Evolutionary conservation across 345 rosid species (phyloP).

Genomic region (Excoecaria agallocha): DNA sequence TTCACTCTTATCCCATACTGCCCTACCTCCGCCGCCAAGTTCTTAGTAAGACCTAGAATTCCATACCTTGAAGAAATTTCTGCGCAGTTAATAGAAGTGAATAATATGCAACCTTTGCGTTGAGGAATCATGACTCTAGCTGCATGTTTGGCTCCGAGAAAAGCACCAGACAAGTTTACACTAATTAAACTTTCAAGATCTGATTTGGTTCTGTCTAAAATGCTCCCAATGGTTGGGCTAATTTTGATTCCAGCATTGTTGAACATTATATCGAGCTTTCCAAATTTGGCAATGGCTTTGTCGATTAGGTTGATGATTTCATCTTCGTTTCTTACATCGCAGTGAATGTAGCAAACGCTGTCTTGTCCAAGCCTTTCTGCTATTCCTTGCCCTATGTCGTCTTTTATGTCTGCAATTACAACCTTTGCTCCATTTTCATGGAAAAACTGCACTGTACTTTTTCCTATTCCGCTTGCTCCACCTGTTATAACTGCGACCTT

Average conservation of each 20-base stretch:
- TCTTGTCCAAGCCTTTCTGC: slow-evolving; percentile 29
- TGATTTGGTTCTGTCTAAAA: slow-evolving; percentile 25
- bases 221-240: slow-evolving; percentile 3
- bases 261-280: slow-evolving; percentile 46
- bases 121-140: slow-evolving; percentile 37
- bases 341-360: slow-evolving; percentile 31
- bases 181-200: slow-evolving; percentile 32
- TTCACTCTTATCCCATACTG: slow-evolving; percentile 43
- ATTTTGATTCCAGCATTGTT: slow-evolving; percentile 38
- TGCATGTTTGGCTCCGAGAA: slow-evolving; percentile 47
- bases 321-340: slow-evolving; percentile 38
- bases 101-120: slow-evolving; percentile 34
- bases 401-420: slow-evolving; percentile 43
- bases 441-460: slow-evolving; percentile 24
- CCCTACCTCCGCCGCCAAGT: slow-evolving; percentile 41
- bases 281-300: slow-evolving; percentile 25
- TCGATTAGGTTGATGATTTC: slow-evolving; percentile 31
- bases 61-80: slow-evolving; percentile 37
- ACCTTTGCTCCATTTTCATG: slow-evolving; percentile 41
- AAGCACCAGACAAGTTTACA: slow-evolving; percentile 36
- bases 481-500: slow-evolving; percentile 45
- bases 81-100: slow-evolving; percentile 34
- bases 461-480: slow-evolving; percentile 44
- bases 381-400: slow-evolving; percentile 23
- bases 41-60: slow-evolving; percentile 33